A percentile compares a stretch with the other conserved stretches of the same genome.
Evolutionary conservation across 805 yeast species (phyloP).

Genomic region (Pichia occidentalis): DNA sequence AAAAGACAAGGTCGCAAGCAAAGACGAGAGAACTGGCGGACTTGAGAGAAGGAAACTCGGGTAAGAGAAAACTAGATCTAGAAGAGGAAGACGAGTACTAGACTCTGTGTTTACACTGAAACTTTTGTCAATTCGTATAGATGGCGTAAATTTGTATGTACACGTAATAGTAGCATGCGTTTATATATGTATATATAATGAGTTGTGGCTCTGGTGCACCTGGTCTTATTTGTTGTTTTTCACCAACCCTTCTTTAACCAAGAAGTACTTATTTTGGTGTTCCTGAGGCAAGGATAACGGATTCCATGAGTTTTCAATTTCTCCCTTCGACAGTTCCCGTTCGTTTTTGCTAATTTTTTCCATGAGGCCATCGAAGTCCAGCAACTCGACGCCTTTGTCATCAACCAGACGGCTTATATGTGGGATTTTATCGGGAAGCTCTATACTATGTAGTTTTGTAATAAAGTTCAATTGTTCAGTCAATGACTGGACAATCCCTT

Average conservation of each 20-base stretch:
- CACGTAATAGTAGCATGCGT: no score
- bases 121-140: no score
- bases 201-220: not conserved
- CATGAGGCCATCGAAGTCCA: slow-evolving; percentile 30
- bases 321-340: slow-evolving; percentile 34
- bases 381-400: slow-evolving; percentile 17
- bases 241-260: slow-evolving; percentile 42
- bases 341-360: slow-evolving; percentile 18
- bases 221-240: slow-evolving; percentile 27
- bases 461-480: slow-evolving; percentile 46
- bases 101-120: no score
- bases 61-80: slow-evolving; percentile 64
- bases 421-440: slow-evolving; percentile 13
- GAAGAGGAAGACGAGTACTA: slow-evolving; percentile 38
- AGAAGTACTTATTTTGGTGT: slow-evolving; percentile 34
- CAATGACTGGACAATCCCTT: slow-evolving; percentile 30
- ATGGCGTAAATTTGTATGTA: no score
- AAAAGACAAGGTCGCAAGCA: slow-evolving; percentile 74
- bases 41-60: slow-evolving; percentile 51
- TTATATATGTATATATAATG: not conserved
- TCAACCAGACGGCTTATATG: slow-evolving; percentile 26
- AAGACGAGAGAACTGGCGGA: slow-evolving; percentile 71
- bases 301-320: slow-evolving; percentile 36
- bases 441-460: slow-evolving; percentile 36
- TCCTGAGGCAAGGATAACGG: slow-evolving; percentile 31